Evolutionary conservation across 805 yeast genomes (phyloP).

Genomic region (Dipodascus geniculatus): DNA sequence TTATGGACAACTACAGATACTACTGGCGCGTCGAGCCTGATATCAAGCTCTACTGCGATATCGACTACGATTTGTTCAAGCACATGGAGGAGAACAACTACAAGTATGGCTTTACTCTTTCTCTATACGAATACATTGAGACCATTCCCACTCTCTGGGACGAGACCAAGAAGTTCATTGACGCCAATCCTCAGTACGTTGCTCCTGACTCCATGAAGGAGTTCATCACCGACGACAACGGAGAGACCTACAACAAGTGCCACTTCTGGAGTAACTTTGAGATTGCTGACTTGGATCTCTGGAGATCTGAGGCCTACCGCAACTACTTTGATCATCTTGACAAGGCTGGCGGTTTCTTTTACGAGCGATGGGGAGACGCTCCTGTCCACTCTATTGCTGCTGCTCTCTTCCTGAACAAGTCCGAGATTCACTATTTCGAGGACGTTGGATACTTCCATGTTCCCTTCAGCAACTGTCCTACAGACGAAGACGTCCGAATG

Average conservation of each 20-base stretch:
- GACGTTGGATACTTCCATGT: conserved; percentile 65
- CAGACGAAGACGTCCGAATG: conserved; percentile 33
- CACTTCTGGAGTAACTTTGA: conserved; percentile 81
- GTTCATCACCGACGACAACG: conserved; percentile 54
- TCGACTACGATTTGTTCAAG: conserved; percentile 50
- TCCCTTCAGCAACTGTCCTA: conserved; percentile 56
- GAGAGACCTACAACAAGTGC: conserved; percentile 56
- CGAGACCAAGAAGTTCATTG: conserved; percentile 37
- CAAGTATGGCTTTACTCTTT: conserved; percentile 54
- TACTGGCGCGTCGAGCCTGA: conserved; percentile 76
- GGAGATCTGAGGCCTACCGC: conserved; percentile 45
- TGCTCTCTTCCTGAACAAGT: conserved; percentile 42
- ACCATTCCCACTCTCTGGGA: conserved; percentile 59
- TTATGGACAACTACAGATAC: conserved; percentile 48
- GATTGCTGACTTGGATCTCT: conserved; percentile 59
- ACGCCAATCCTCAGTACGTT: conserved; percentile 37
- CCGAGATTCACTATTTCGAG: conserved; percentile 57
- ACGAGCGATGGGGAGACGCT: conserved; percentile 92
- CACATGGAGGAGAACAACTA: conserved; percentile 43
- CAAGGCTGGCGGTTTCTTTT: conserved; percentile 62
- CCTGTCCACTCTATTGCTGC: conserved; percentile 80
- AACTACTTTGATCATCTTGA: conserved; percentile 55
- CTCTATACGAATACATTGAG: conserved; percentile 47
- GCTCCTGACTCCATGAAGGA: conserved; percentile 43
- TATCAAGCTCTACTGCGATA: conserved; percentile 47